Conservation (phyloP, 1,139 yeast genomes). For the Hyphopichia khmerensis region DNA sequence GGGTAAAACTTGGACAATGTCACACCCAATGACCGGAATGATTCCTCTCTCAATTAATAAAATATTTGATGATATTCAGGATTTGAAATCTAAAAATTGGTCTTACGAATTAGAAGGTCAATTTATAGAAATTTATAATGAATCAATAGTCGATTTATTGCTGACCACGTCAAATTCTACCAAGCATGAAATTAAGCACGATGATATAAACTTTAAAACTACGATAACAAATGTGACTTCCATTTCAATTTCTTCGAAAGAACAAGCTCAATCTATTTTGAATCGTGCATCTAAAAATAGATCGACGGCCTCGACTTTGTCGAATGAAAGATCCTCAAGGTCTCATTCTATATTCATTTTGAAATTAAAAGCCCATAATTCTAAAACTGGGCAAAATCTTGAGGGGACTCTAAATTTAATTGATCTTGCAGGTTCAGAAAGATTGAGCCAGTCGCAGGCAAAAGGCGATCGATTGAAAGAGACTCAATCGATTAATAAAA, state of each 20-base stretch:
- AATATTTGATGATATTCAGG: conserved; percentile 61
- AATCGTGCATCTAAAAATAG: conserved; percentile 59
- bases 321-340: conserved; percentile 75
- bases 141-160: conserved; percentile 69
- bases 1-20: conserved; percentile 93
- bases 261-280: conserved; percentile 53
- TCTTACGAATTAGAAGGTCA: conserved; percentile 65
- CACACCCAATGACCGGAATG: conserved; percentile 69
- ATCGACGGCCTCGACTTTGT: conserved; percentile 78
- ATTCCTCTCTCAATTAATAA: conserved; percentile 75
- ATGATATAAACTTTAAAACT: conserved; percentile 51
- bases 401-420: conserved; percentile 71
- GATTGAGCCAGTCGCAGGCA: conserved; percentile 73
- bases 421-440: conserved; percentile 88
- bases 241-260: conserved; percentile 45
- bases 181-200: conserved; percentile 76
- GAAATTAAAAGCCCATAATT: conserved; percentile 55
- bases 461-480: conserved; percentile 81
- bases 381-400: conserved; percentile 46
- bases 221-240: conserved; percentile 59
- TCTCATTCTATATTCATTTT: conserved; percentile 74
- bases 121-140: conserved; percentile 89
- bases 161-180: conserved; percentile 17
- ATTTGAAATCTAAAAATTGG: conserved; percentile 63
- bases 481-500: conserved; percentile 87